phyloP scores from a whole-genome alignment of 2,329 filamentous ascomycete species.

The Ceratocystis alfenasii region DNA sequence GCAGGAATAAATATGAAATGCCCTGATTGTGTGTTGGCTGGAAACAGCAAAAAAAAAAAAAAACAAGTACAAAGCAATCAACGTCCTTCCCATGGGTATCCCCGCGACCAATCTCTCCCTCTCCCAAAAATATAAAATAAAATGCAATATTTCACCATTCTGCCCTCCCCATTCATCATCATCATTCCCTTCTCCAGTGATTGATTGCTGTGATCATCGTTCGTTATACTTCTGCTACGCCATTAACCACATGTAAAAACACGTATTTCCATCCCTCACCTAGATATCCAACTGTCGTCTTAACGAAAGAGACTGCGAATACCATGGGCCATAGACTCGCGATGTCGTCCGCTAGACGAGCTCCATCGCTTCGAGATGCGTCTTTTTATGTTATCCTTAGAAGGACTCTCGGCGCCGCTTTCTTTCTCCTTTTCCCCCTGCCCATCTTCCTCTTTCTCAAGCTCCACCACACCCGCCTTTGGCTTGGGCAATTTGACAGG shows the following conservation, averaged over 20 bases:
- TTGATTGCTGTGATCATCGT: background rate
- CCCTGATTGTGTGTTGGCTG: background rate
- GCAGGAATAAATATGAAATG: background rate
- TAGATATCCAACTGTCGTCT: background rate
- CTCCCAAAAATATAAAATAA: background rate
- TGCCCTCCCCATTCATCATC: background rate
- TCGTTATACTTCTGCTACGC: background rate
- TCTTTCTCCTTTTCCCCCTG: background rate
- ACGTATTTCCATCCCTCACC: too few relatives aligned
- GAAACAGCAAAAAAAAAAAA: background rate
- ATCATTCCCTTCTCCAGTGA: too few relatives aligned
- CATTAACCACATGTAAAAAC: background rate
- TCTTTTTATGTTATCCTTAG: conserved; percentile 10
- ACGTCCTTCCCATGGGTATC: conserved; percentile 5
- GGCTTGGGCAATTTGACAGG: background rate
- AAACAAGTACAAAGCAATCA: background rate
- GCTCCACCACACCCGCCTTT: background rate
- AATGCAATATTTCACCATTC: background rate
- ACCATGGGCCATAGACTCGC: conserved; percentile 19
- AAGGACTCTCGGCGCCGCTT: background rate
- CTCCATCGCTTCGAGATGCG: conserved; percentile 20
- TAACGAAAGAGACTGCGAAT: conserved; percentile 21
- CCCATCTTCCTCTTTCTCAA: background rate
- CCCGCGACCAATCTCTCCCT: background rate
- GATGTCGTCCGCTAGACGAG: conserved; percentile 17